Conservation (phyloP, 2,329 filamentous ascomycete species). For the Westerdykella aurantiaca region DNA sequence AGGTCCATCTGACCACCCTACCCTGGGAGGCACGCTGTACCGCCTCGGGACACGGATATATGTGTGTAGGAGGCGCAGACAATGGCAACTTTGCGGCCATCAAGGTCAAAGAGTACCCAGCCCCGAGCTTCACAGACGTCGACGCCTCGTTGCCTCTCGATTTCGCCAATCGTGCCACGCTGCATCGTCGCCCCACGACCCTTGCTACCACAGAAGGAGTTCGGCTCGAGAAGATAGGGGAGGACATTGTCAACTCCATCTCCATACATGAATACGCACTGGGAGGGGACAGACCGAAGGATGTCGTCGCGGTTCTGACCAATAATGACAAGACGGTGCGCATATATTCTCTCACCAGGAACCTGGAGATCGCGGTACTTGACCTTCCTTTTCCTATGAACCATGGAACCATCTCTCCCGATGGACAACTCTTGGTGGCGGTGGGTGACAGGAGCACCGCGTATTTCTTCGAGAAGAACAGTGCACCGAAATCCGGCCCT, state of each 20-base stretch:
- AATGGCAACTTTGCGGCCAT: conserved; percentile 82
- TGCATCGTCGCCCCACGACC: conserved; percentile 35
- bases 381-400: conserved; percentile 83
- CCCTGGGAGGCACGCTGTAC: conserved; percentile 71
- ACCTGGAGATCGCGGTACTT: conserved; percentile 63
- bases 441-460: conserved; percentile 83
- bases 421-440: conserved; percentile 72
- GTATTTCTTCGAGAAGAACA: conserved; percentile 67
- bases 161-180: conserved; percentile 25
- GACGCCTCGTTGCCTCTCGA: conserved; percentile 54
- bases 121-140: conserved; percentile 45
- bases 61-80: conserved; percentile 80
- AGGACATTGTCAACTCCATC: conserved; percentile 62
- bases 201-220: conserved; percentile 33
- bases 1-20: conserved; percentile 67
- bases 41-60: conserved; percentile 78
- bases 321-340: conserved; percentile 92
- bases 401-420: conserved; percentile 86
- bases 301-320: conserved; percentile 65
- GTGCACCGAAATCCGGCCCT: conserved; percentile 23
- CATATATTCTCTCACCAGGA: conserved; percentile 68
- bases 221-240: conserved; percentile 54
- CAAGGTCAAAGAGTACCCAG: conserved; percentile 47
- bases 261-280: conserved; percentile 53
- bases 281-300: conserved; percentile 24